phyloP scores from a whole-genome alignment of 1,284 basidiomycete species.

The Dichomitus squalens region DNA sequence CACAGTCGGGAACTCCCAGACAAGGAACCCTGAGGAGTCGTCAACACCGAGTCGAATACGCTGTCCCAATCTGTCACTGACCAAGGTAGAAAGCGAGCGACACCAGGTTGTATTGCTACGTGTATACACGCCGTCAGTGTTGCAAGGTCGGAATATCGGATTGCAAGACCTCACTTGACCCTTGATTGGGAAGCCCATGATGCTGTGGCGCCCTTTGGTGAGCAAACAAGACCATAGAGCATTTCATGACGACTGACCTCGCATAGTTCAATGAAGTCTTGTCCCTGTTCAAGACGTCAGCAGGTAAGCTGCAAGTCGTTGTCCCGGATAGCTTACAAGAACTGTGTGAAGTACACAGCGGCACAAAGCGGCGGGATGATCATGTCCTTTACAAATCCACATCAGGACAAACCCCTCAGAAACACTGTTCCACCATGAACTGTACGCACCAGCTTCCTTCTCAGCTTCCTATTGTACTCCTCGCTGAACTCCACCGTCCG shows the following conservation, averaged over 20 bases:
- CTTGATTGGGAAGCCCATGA: conserved; percentile 67
- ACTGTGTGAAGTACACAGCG: conserved; percentile 69
- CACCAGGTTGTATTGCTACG: conserved; percentile 63
- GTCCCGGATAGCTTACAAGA: conserved; percentile 44
- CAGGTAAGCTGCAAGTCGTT: background rate
- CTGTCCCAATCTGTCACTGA: conserved; percentile 23
- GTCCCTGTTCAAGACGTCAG: conserved; percentile 43
- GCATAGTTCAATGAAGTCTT: conserved; percentile 72
- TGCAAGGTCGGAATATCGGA: background rate
- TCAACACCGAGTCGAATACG: background rate
- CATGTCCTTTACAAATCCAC: conserved; percentile 43
- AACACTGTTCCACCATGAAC: background rate
- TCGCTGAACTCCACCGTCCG: conserved; percentile 56
- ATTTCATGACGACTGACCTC: conserved; percentile 39
- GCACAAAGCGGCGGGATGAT: conserved; percentile 64
- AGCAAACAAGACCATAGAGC: background rate
- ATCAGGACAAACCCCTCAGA: background rate
- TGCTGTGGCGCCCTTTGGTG: conserved; percentile 36
- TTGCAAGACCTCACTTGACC: conserved; percentile 47
- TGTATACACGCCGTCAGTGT: background rate
- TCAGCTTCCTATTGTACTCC: conserved; percentile 57
- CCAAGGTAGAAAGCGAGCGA: conserved; percentile 70
- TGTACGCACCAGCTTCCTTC: conserved; percentile 56
- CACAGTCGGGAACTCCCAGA: conserved; percentile 68
- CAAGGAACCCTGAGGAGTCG: conserved; percentile 47